Conservation (phyloP, 2,329 filamentous ascomycete genomes). For the Diplodia intermedia region DNA sequence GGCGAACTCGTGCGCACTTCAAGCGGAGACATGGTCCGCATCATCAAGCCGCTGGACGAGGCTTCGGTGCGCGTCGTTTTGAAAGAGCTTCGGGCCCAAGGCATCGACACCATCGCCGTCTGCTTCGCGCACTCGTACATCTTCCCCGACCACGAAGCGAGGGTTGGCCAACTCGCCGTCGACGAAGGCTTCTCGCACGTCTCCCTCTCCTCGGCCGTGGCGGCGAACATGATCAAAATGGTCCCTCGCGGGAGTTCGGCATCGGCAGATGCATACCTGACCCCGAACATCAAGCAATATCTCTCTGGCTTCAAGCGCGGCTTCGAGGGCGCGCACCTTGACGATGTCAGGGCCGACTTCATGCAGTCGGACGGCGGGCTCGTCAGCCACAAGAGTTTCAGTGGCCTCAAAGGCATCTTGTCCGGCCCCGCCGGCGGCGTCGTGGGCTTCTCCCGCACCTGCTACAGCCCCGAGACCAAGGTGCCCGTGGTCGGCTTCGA, state of each 20-base stretch:
- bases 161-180: conserved; percentile 39
- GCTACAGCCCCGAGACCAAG: conserved; percentile 81
- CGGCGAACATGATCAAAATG: conserved; percentile 40
- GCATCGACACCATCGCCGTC: conserved; percentile 47
- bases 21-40: conserved; percentile 36
- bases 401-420: conserved; percentile 81
- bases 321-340: conserved; percentile 51
- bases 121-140: conserved; percentile 46
- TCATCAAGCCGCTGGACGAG: conserved; percentile 35
- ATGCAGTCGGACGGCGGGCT: conserved; percentile 71
- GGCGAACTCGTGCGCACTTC: conserved; percentile 34
- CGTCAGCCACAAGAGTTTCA: conserved; percentile 67
- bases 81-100: conserved; percentile 41
- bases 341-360: conserved; percentile 64
- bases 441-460: conserved; percentile 91
- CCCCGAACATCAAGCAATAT: conserved; percentile 39
- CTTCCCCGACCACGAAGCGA: conserved; percentile 42
- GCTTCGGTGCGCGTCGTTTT: conserved; percentile 33
- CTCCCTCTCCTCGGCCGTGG: conserved; percentile 68
- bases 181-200: conserved; percentile 43
- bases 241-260: conserved; percentile 40
- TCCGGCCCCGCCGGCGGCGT: conserved; percentile 93
- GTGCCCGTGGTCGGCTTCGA: conserved; percentile 93
- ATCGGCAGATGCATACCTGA: conserved; percentile 42
- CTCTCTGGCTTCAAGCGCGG: conserved; percentile 38